Conservation (phyloP, 2,329 filamentous ascomycete species). For the Hypoxylon sp. region DNA sequence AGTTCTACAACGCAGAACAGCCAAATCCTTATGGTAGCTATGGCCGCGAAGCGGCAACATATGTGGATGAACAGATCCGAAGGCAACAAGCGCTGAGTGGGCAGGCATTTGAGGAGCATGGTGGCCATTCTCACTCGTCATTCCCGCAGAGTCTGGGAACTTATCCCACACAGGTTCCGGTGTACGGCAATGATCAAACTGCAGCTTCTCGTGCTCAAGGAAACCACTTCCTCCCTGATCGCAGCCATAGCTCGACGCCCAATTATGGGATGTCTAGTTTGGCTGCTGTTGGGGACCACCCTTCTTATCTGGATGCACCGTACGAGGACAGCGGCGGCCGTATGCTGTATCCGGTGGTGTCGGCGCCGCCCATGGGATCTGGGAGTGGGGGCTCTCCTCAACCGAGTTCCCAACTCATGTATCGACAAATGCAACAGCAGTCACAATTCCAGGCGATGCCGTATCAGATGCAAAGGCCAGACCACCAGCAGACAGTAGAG, state of each 20-base stretch:
- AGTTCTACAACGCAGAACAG: background rate
- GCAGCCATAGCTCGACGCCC: background rate
- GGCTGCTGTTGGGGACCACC: background rate
- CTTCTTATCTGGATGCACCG: background rate
- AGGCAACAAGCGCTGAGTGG: background rate
- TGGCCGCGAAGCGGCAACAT: background rate
- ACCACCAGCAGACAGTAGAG: background rate
- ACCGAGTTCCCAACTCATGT: background rate
- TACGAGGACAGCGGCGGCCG: background rate
- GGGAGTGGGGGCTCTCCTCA: background rate
- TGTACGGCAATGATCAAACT: background rate
- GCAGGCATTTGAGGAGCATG: background rate
- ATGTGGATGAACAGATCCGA: background rate
- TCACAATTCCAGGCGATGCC: background rate
- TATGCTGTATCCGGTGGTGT: background rate
- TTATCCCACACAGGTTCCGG: background rate
- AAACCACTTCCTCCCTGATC: background rate
- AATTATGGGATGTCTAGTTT: background rate
- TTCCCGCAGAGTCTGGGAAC: background rate
- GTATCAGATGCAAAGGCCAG: background rate
- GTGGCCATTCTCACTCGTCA: background rate
- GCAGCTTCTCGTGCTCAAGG: background rate
- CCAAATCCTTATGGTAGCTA: background rate
- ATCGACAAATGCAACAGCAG: background rate
- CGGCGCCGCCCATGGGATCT: background rate